These are phyloP conservation scores for Tylopilus rubrobrunneus DNA, from an alignment of 768 basidiomycete genomes.

Conservation along the genomic window DNA sequence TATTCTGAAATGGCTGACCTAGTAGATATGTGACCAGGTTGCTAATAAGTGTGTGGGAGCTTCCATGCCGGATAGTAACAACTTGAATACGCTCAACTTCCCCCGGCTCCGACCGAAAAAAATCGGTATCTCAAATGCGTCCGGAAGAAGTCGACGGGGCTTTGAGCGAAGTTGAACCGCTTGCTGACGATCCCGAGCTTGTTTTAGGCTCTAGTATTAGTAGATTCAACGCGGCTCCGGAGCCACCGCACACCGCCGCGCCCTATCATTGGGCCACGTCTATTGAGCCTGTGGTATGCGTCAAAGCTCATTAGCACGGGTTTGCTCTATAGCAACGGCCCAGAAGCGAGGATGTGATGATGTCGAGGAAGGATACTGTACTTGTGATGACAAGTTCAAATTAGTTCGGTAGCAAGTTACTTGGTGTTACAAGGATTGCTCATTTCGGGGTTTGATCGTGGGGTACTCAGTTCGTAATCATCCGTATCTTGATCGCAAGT, in stretches of 20 bases:
- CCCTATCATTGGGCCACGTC: too few relatives aligned
- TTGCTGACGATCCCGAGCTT: background rate
- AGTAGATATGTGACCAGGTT: background rate
- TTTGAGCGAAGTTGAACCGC: background rate
- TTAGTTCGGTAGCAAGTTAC: too few relatives aligned
- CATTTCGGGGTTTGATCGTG: background rate
- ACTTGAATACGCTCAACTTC: too few relatives aligned
- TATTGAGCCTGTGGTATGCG: background rate
- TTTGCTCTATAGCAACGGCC: background rate
- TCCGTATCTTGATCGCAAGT: background rate
- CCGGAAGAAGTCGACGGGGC: background rate
- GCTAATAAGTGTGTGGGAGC: background rate
- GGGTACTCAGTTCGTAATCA: constrained; percentile 14
- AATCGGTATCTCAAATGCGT: background rate
- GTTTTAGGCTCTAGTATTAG: background rate
- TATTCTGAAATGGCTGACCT: background rate
- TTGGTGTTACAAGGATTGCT: background rate
- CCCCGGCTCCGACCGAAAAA: background rate
- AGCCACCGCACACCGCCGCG: too few relatives aligned
- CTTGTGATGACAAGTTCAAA: background rate
- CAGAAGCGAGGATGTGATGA: background rate
- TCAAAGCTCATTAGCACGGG: background rate
- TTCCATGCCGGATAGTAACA: background rate
- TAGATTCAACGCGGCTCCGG: background rate
- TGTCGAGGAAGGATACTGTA: background rate